Conservation (phyloP, 1,139 yeast genomes). For the Suhomyces yuchorum region DNA sequence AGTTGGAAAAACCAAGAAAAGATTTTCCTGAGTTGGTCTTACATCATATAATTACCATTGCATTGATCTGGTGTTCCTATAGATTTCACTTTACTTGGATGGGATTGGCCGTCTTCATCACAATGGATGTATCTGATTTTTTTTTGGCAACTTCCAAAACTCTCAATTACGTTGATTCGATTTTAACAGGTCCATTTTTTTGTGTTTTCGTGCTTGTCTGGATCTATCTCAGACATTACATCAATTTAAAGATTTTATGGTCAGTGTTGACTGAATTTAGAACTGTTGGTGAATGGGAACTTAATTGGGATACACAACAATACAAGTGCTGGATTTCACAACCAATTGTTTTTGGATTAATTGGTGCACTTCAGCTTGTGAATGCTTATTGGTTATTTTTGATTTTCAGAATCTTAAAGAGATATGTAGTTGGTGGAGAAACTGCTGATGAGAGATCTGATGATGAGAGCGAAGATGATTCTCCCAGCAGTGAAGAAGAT, state of each 20-base stretch:
- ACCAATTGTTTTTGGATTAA: slow-evolving; percentile 77
- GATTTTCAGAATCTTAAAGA: slow-evolving; percentile 73
- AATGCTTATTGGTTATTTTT: slow-evolving; percentile 86
- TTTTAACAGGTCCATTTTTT: slow-evolving; percentile 65
- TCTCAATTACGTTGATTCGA: slow-evolving; percentile 76
- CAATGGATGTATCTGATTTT: slow-evolving; percentile 95
- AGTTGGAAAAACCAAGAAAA: slow-evolving; percentile 91
- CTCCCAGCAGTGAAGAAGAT: slow-evolving; percentile 27
- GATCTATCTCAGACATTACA: slow-evolving; percentile 86
- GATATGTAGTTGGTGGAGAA: slow-evolving; percentile 60
- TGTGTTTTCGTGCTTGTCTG: slow-evolving; percentile 68
- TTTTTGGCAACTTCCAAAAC: slow-evolving; percentile 83
- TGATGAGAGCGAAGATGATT: slow-evolving; percentile 65
- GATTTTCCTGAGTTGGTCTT: slow-evolving; percentile 88
- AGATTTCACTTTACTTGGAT: slow-evolving; percentile 95
- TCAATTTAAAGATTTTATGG: slow-evolving; percentile 79
- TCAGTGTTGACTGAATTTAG: slow-evolving; percentile 86
- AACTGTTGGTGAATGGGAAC: slow-evolving; percentile 76
- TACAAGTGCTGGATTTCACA: slow-evolving; percentile 96
- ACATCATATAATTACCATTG: slow-evolving; percentile 90
- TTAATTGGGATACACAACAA: slow-evolving; percentile 90
- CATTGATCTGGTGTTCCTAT: slow-evolving; percentile 86
- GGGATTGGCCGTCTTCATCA: slow-evolving; percentile 86
- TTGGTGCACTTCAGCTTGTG: slow-evolving; percentile 80
- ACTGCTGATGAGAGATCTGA: slow-evolving; percentile 89